Base-by-base conservation (phyloP, 257 asterid species). In the Haberlea rhodopensis region DNA sequence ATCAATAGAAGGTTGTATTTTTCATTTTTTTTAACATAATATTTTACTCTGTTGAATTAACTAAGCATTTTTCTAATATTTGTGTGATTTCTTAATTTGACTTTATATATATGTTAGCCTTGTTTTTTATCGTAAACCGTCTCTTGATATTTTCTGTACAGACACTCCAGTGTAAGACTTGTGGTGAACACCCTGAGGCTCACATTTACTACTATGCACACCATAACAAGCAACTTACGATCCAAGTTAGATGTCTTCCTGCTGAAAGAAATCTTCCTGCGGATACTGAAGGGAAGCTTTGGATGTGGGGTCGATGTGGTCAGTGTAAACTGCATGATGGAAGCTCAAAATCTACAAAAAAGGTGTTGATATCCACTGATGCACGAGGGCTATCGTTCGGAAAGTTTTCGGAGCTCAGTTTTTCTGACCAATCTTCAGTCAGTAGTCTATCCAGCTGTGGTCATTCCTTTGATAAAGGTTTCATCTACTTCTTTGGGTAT, bases 291-390 rank as follows among this genome's bases (percentile, higher is more conserved):
- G 87, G 96, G 75, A 87, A 87, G 86, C 90, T 92, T 72, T 92
- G 98, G 98, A 92, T 92, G 98, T 92, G 98, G 98, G 89, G 98
- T 73, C 95, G 95, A 6, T 92, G 98, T 76, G 91, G 94, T 57
- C 79, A 80, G 72, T 87, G 92, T 78, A 88, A 83, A 75, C 65
- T 73, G 66, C 73, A 53, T 40, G 78, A 69, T 53, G 89, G 81
- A 57, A 68, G 67, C 77, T 80, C 84, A 34, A 81, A 78, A 73
- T 76, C 88, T 43, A 89, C 98, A 4, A 92, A 85, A 71, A 80
- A 96, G 81, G 95, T 92, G 64, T 51, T 92, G 75, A 74, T 92
- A 65, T 92, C 98, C 62, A 71, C 75, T 54, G 87, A 80, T 20
- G 95, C 98, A 1, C 85, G 96, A 61, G 94, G 96, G 40, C 78